phyloP scores from a whole-genome alignment of 2,329 filamentous ascomycete species.

The Xylaria sp. region DNA sequence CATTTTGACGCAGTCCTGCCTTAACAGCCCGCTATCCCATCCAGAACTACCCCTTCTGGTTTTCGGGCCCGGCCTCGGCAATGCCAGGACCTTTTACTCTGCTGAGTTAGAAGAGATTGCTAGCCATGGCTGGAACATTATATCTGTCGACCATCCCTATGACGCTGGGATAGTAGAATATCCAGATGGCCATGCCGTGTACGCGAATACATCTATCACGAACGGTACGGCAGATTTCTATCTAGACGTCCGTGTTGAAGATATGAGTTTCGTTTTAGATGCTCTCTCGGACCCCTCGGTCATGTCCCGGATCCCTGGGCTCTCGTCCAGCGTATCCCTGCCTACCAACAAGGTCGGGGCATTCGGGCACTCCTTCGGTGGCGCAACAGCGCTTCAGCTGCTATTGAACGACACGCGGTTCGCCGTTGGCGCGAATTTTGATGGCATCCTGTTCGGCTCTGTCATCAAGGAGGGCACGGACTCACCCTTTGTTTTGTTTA shows the following conservation, averaged over 20 bases:
- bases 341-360: neutral
- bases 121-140: slow-evolving; percentile 1
- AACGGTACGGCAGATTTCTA: neutral
- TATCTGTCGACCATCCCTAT: slow-evolving; percentile 5
- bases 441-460: slow-evolving; percentile 3
- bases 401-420: slow-evolving; percentile 2
- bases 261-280: slow-evolving; percentile 5
- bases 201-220: neutral
- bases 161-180: neutral
- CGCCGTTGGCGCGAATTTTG: slow-evolving; percentile 4
- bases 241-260: slow-evolving; percentile 1
- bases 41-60: neutral
- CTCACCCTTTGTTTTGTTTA: neutral
- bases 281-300: neutral
- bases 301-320: neutral
- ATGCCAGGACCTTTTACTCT: neutral
- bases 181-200: slow-evolving; percentile 1
- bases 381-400: slow-evolving; percentile 2
- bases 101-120: neutral
- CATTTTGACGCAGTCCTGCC: neutral
- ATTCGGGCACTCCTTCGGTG: slow-evolving; percentile 12
- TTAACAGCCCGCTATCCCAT: neutral
- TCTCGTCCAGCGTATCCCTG: neutral
- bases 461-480: slow-evolving; percentile 1
- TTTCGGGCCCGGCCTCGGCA: slow-evolving; percentile 2